These are phyloP conservation scores for Cystofilobasidium macerans DNA, from an alignment of 768 basidiomycete species.

Conservation along the genomic window DNA sequence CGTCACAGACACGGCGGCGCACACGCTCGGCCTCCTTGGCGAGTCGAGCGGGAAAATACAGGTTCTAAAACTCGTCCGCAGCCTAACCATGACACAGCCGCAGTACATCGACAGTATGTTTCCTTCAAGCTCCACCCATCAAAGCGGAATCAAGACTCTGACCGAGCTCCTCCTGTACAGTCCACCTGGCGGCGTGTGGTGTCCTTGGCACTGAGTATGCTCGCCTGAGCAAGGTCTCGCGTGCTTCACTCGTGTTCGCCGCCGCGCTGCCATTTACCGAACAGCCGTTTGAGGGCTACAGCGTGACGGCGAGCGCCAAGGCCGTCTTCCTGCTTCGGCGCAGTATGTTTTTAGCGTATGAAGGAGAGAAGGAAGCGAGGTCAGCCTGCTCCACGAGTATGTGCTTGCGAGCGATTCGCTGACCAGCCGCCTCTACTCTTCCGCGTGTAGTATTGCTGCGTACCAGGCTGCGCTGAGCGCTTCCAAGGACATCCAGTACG, in stretches of 20 bases:
- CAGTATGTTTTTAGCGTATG: constrained; percentile 53
- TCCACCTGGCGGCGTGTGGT: constrained; percentile 53
- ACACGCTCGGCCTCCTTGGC: constrained; percentile 60
- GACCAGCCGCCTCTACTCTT: constrained; percentile 37
- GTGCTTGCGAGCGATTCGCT: neutral
- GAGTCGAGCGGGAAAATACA: constrained; percentile 56
- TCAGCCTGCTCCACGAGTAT: constrained; percentile 32
- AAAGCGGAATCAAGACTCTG: neutral
- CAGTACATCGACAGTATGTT: constrained; percentile 44
- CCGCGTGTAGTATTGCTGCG: constrained; percentile 30
- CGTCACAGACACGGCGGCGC: constrained; percentile 33
- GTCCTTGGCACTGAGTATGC: constrained; percentile 71
- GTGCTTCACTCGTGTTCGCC: constrained; percentile 57
- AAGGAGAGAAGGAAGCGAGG: constrained; percentile 55
- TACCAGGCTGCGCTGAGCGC: constrained; percentile 23
- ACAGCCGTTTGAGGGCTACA: constrained; percentile 22
- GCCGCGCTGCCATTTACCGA: constrained; percentile 46
- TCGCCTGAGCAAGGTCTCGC: constrained; percentile 59
- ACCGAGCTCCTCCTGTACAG: constrained; percentile 37
- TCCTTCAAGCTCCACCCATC: neutral
- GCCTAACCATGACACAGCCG: constrained; percentile 46
- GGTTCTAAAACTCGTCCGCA: constrained; percentile 54
- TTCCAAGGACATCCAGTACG: constrained; percentile 26
- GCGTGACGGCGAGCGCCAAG: constrained; percentile 46
- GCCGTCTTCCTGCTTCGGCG: constrained; percentile 53